These are phyloP conservation scores for Casaregolazyma suthepensis DNA, from an alignment of 1,139 yeast genomes.

Conservation along the genomic window DNA sequence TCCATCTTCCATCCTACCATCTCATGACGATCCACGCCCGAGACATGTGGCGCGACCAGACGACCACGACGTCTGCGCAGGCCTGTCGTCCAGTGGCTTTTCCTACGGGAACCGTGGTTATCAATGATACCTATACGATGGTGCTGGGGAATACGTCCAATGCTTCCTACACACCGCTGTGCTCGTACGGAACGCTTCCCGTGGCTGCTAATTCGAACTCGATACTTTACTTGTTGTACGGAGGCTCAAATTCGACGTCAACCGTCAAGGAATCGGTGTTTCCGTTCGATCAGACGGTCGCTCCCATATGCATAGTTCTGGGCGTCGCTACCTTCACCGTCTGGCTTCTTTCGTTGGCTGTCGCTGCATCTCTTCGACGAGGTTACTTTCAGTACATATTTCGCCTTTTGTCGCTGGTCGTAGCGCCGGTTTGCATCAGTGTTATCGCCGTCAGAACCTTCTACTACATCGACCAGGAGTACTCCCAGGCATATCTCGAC, in stretches of 20 bases:
- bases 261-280: slow-evolving; percentile 3
- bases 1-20: not conserved
- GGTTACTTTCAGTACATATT: not conserved
- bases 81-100: slow-evolving; percentile 15
- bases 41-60: slow-evolving; percentile 4
- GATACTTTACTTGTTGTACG: not conserved
- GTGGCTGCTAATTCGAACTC: not conserved
- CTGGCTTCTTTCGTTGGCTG: slow-evolving; percentile 1
- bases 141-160: slow-evolving; percentile 7
- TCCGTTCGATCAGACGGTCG: slow-evolving; percentile 21
- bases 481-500: slow-evolving; percentile 18
- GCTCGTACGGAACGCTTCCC: slow-evolving; percentile 18
- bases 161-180: slow-evolving; percentile 18
- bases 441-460: not conserved
- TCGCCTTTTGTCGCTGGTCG: slow-evolving; percentile 1
- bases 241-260: not conserved
- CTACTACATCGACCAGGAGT: slow-evolving; percentile 17
- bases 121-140: slow-evolving; percentile 16
- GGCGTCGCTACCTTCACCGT: slow-evolving; percentile 8
- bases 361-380: not conserved
- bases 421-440: not conserved
- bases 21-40: not conserved
- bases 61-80: slow-evolving; percentile 11
- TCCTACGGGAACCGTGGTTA: slow-evolving; percentile 16
- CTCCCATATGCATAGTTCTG: slow-evolving; percentile 8